phyloP scores from a whole-genome alignment of 2,329 filamentous ascomycete species.

The Camillea tinctor region DNA sequence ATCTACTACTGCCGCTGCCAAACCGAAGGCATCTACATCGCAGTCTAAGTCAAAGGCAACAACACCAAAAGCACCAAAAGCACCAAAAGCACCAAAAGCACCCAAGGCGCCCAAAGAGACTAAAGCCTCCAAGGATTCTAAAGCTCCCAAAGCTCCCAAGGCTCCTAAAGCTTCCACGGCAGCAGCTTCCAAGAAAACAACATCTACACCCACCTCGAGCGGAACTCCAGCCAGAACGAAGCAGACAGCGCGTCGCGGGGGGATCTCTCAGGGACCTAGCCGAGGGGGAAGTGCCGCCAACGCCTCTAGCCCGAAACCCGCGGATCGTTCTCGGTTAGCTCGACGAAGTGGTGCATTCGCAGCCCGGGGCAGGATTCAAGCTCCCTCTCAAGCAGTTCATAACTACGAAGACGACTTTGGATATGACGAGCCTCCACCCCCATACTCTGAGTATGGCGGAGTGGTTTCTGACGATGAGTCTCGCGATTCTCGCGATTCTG shows the following conservation, averaged over 20 bases:
- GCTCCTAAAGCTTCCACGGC: neutral
- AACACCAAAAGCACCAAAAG: constrained; percentile 16
- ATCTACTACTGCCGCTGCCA: neutral
- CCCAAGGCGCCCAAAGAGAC: neutral
- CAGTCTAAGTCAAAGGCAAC: neutral
- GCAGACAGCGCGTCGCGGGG: constrained; percentile 24
- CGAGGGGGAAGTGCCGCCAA: constrained; percentile 7
- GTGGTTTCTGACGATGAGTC: constrained; percentile 5
- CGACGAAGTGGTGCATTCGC: constrained; percentile 26
- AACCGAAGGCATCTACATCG: constrained; percentile 1
- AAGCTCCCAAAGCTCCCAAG: constrained; percentile 15
- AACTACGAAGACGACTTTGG: constrained; percentile 13
- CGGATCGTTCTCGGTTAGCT: constrained; percentile 23
- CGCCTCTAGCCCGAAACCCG: neutral
- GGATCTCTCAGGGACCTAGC: constrained; percentile 14
- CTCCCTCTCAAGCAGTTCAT: neutral
- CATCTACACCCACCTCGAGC: constrained; percentile 2
- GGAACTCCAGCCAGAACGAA: constrained; percentile 8
- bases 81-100: constrained; percentile 1
- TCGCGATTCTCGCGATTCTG: too few species aligned
- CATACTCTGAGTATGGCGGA: constrained; percentile 17
- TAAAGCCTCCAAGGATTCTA: constrained; percentile 6
- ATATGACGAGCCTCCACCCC: constrained; percentile 21
- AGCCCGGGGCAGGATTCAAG: constrained; percentile 23
- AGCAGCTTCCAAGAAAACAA: constrained; percentile 3